These are phyloP conservation scores for Staphylotrichum tortipilum DNA, from an alignment of 495 filamentous ascomycete species.

Conservation along the genomic window DNA sequence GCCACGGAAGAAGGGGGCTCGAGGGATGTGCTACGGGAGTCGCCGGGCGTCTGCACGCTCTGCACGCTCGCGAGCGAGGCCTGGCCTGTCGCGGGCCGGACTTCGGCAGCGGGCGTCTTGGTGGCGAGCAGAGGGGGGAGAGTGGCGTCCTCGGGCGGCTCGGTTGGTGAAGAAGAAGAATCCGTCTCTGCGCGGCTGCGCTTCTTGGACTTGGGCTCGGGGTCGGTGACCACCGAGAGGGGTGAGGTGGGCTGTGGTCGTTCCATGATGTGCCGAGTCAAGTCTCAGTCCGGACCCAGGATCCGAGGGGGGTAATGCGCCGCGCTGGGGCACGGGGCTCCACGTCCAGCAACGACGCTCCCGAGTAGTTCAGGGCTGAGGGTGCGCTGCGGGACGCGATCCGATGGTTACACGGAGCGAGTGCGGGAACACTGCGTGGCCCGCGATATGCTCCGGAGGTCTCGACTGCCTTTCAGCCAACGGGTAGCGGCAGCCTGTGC, in stretches of 20 bases:
- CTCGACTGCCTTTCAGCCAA: too few relatives aligned
- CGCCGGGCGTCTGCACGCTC: not conserved
- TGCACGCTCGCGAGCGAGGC: not conserved
- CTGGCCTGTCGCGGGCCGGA: not conserved
- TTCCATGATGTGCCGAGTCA: constrained; percentile 7
- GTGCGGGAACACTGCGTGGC: not conserved
- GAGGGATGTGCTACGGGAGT: not conserved
- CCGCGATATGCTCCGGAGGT: not conserved
- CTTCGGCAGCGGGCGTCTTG: not conserved
- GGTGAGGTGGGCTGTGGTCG: constrained; percentile 1
- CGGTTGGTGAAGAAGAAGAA: not conserved
- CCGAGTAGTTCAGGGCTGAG: not conserved
- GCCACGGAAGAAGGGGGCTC: not conserved
- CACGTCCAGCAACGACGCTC: too few relatives aligned
- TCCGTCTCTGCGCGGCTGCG: constrained; percentile 2
- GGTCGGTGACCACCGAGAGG: not conserved
- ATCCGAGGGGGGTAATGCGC: too few relatives aligned
- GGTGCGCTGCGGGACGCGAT: not conserved
- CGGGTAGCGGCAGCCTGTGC: not conserved
- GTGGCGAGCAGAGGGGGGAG: not conserved
- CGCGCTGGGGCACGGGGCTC: too few relatives aligned
- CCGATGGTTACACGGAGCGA: constrained; percentile 4
- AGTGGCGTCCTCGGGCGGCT: not conserved
- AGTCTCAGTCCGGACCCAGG: too few relatives aligned
- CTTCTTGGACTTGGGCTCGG: not conserved